Percentiles rank a stretch among this genome's conserved stretches.
Evolutionary conservation across 257 asterid genomes (phyloP).

Genomic region (Lycium barbarum): DNA sequence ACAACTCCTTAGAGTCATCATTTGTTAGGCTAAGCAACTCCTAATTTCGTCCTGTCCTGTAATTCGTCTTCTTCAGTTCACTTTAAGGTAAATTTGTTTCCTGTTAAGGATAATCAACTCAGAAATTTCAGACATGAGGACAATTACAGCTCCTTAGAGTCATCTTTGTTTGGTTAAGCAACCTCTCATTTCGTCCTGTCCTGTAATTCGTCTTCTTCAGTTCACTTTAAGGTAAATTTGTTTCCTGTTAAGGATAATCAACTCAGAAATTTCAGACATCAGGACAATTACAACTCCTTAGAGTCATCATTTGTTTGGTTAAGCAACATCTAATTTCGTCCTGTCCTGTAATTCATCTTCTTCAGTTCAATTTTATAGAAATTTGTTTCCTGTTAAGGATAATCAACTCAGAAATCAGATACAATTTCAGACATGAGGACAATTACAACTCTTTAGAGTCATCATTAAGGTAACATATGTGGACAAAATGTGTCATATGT

Average conservation of each 20-base stretch:
- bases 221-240: slow-evolving; percentile 23
- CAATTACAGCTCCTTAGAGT: neutral
- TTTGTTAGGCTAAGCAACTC: neutral
- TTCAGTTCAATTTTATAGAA: slow-evolving; percentile 22
- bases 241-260: slow-evolving; percentile 21
- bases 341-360: slow-evolving; percentile 27
- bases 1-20: neutral
- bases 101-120: slow-evolving; percentile 19
- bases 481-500: slow-evolving; percentile 15
- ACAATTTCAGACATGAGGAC: neutral
- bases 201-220: slow-evolving; percentile 29
- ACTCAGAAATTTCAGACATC: slow-evolving; percentile 3
- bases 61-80: slow-evolving; percentile 30
- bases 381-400: slow-evolving; percentile 29
- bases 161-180: neutral
- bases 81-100: slow-evolving; percentile 27
- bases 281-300: neutral
- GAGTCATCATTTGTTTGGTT: neutral
- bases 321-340: slow-evolving; percentile 14
- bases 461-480: slow-evolving; percentile 4
- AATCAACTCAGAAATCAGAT: neutral
- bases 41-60: slow-evolving; percentile 21
- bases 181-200: slow-evolving; percentile 22
- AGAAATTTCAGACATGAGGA: slow-evolving; percentile 2
- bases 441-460: neutral